Evolutionary conservation across 805 yeast species (phyloP), one percentile per base, ranked within the genome.

Genomic region (Saccharomycopsis javanensis): DNA sequence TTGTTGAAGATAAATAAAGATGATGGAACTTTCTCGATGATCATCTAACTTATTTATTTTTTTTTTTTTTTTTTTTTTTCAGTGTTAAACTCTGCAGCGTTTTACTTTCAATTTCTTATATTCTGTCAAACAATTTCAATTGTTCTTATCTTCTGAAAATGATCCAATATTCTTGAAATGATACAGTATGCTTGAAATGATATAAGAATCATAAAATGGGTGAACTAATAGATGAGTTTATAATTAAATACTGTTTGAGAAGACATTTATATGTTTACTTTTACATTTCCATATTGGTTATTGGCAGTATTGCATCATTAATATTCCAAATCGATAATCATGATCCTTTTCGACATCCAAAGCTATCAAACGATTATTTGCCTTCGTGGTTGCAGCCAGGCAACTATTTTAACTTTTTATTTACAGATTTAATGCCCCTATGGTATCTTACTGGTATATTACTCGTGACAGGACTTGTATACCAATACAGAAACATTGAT

Each of bases 331-430:
- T 42, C 6, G 28, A 18, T 15, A 42, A 53, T 11, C 37, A 53
- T 38, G 51, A 53, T 35, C 34, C 28, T 3, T 34, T 34, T 35
- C 16, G n/a, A 6, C 31, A 35, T 10, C 48, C 3, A 25, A 16
- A 18, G 28, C 53, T 42, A 34, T 10, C 11, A 7, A 23, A 51
- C 27, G 30, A 18, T 35, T 30, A 31, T 50, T 28, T 31, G 11
- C 37, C 52, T 7, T 27, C 37, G 15, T 50, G 52, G 34, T 42
- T 42, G 48, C 8, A 53, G 25, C 55, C 55, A 18, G 48, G 30
- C 20, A 53, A 53, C 37, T 23, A 50, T 23, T 23, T 57, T 25
- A 58, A 58, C 50, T 27, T 55, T 16, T 25, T 55, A 15, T 58
- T 58, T 23, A 58, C 59, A 5, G 35, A 55, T 28, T 13, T 18